A percentile compares a stretch with the other conserved stretches of the same genome.
phyloP scores from a whole-genome alignment of 2,329 filamentous ascomycete genomes.

The Monilinia vaccinii-corymbosi region DNA sequence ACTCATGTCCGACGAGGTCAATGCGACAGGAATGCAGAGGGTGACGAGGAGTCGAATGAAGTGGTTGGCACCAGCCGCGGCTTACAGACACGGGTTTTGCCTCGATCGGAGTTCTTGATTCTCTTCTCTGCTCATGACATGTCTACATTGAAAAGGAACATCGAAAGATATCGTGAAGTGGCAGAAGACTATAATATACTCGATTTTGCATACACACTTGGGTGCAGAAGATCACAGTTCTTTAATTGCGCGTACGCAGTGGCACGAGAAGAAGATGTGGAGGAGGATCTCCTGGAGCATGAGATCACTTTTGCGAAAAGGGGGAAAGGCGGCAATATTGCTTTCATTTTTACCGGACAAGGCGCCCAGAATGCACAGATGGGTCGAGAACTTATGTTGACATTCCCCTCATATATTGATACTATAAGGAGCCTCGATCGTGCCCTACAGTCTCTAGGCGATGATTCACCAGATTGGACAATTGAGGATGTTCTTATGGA shows the following conservation, averaged over 20 bases:
- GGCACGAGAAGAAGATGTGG: background rate
- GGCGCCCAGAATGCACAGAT: conserved; percentile 25
- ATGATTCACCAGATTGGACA: conserved; percentile 8
- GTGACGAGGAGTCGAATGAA: background rate
- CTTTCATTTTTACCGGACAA: conserved; percentile 26
- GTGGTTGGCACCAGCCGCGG: background rate
- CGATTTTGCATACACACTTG: background rate
- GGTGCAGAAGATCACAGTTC: background rate
- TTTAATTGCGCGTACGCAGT: background rate
- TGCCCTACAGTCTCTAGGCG: background rate
- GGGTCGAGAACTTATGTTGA: conserved; percentile 16
- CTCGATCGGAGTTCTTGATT: background rate
- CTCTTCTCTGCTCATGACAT: conserved; percentile 4
- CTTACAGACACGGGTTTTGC: background rate
- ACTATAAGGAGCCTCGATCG: conserved; percentile 12
- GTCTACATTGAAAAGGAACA: conserved; percentile 1
- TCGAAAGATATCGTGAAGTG: background rate
- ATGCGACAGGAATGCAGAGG: background rate
- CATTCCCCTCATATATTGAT: conserved; percentile 12
- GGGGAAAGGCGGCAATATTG: background rate
- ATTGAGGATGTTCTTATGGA: conserved; percentile 23
- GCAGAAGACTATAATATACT: conserved; percentile 2
- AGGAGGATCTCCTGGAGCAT: conserved; percentile 1
- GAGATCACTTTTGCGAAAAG: conserved; percentile 1
- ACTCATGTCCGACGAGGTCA: background rate